These are phyloP conservation scores for Dicorynia guianensis DNA, from an alignment of 306 rosid genomes.

Conservation along the genomic window DNA sequence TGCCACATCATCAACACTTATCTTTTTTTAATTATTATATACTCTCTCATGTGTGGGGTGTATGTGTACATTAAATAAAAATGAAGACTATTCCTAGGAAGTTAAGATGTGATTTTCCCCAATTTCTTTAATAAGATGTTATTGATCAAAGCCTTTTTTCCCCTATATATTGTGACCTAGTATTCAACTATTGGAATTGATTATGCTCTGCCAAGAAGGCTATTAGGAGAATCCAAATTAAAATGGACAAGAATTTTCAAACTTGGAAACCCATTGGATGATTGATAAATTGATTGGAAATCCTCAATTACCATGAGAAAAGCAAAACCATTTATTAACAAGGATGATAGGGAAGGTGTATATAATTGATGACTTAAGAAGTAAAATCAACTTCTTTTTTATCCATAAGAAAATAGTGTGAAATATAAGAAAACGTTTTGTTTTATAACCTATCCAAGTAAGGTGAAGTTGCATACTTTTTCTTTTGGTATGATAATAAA, in stretches of 20 bases:
- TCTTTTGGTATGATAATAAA: too few relatives aligned
- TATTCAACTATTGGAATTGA: neutral
- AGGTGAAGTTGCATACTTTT: too few relatives aligned
- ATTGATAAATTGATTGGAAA: neutral
- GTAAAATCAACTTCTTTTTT: neutral
- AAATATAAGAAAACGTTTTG: too few relatives aligned
- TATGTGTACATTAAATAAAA: neutral
- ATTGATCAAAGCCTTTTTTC: neutral
- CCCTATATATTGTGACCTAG: neutral
- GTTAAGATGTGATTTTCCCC: neutral
- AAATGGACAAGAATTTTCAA: neutral
- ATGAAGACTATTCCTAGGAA: neutral
- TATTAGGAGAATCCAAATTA: neutral
- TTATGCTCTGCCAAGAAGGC: neutral
- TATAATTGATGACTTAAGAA: neutral
- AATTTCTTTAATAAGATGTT: neutral
- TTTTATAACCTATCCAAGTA: too few relatives aligned
- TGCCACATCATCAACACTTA: too few relatives aligned
- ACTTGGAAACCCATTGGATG: neutral
- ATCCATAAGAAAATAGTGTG: too few relatives aligned
- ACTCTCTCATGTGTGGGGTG: conserved; percentile 5
- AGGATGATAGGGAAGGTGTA: neutral
- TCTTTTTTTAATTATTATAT: too few relatives aligned
- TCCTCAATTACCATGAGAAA: neutral
- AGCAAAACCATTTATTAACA: neutral